Conservation (phyloP, 2,329 filamentous ascomycete genomes). For the Emmonsiellopsis sp. region DNA sequence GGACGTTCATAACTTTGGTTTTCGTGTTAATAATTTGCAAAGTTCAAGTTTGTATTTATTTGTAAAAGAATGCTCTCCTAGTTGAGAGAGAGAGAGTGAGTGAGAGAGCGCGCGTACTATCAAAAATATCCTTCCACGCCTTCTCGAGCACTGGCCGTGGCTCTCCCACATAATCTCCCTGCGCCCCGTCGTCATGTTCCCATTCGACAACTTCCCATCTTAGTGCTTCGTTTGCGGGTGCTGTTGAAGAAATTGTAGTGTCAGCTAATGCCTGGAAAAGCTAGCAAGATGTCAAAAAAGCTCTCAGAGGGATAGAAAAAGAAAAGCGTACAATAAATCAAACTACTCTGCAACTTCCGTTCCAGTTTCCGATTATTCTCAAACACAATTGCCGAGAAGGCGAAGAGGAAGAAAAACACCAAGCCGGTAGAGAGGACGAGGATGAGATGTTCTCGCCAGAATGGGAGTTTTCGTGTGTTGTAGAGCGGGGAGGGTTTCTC, state of each 20-base stretch:
- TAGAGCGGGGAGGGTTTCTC: background rate
- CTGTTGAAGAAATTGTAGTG: background rate
- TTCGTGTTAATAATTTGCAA: background rate
- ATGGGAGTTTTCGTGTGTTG: background rate
- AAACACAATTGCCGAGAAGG: background rate
- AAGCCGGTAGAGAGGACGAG: background rate
- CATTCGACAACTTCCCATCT: conserved; percentile 1
- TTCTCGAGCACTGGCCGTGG: background rate
- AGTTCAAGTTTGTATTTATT: background rate
- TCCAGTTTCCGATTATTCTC: background rate
- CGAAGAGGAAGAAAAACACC: background rate
- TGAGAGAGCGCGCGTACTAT: background rate
- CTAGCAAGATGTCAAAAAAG: too few species aligned
- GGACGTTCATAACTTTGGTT: background rate
- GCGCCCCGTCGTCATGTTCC: background rate
- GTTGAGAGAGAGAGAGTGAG: background rate
- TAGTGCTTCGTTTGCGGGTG: background rate
- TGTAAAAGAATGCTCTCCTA: too few species aligned
- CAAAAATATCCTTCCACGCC: background rate
- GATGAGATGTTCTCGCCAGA: conserved; percentile 1
- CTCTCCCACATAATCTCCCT: background rate
- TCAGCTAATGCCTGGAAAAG: too few species aligned
- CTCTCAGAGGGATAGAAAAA: background rate
- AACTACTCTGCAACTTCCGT: background rate
- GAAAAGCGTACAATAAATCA: background rate